Percentiles rank a stretch among this genome's conserved stretches.
These are phyloP conservation scores for Aspergillus sp. DNA, from an alignment of 2,329 filamentous ascomycete species.

Conservation along the genomic window DNA sequence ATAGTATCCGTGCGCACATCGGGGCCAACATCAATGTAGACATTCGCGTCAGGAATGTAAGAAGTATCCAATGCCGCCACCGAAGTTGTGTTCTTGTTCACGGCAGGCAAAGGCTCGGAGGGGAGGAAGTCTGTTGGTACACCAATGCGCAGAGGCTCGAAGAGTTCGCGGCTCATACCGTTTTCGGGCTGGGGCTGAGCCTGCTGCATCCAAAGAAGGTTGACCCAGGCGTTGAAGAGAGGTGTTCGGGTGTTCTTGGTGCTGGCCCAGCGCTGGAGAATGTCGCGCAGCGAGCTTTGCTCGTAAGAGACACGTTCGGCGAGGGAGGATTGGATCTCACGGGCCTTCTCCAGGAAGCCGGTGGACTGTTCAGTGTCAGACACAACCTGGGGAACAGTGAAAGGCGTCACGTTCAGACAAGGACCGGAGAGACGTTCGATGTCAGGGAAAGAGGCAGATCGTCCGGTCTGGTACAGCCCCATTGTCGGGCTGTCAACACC, in stretches of 20 bases:
- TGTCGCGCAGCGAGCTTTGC: conserved; percentile 20
- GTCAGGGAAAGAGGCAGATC: conserved; percentile 18
- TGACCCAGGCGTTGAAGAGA: conserved; percentile 26
- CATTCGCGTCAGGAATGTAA: conserved; percentile 14
- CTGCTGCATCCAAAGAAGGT: conserved; percentile 23
- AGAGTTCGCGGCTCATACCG: conserved; percentile 6
- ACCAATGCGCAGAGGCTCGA: conserved; percentile 17
- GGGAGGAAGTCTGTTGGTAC: conserved; percentile 21
- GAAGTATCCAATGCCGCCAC: conserved; percentile 17
- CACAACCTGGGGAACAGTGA: conserved; percentile 8
- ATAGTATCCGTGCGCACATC: conserved; percentile 16
- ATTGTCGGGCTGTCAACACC: conserved; percentile 15
- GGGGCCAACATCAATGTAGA: conserved; percentile 21
- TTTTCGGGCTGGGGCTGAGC: conserved; percentile 1
- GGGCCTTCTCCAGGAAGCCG: conserved; percentile 8
- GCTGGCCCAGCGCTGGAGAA: conserved; percentile 13
- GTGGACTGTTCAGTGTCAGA: not conserved
- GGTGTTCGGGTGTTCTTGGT: conserved; percentile 3
- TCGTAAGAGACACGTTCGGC: conserved; percentile 21
- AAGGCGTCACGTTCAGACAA: conserved; percentile 25
- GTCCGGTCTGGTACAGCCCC: conserved; percentile 26
- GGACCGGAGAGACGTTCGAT: conserved; percentile 21
- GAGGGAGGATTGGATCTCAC: conserved; percentile 15
- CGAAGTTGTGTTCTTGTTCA: conserved; percentile 8
- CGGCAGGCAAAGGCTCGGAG: conserved; percentile 3